Evolutionary conservation across 441 rosid genomes (phyloP).

Genomic region (Mallotus japonicus): DNA sequence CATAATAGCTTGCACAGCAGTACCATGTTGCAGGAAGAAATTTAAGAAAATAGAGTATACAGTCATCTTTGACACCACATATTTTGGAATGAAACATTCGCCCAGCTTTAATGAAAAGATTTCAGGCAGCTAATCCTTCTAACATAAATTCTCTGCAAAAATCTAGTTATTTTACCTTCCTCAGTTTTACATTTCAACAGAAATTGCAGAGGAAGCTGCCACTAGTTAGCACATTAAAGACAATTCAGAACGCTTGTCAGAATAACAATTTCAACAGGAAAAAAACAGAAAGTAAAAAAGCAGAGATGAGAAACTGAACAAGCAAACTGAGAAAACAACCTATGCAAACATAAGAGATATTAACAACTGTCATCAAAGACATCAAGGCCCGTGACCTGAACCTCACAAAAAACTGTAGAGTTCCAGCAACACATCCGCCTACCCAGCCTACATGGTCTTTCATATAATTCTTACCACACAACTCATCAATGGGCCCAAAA

Average conservation of each 20-base stretch:
- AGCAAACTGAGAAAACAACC: conserved; percentile 14
- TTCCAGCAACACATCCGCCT: conserved; percentile 10
- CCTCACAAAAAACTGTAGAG: conserved; percentile 19
- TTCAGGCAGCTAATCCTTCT: neutral
- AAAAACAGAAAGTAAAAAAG: conserved; percentile 11
- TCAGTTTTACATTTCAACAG: conserved; percentile 15
- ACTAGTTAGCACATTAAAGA: conserved; percentile 13
- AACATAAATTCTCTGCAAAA: conserved; percentile 21
- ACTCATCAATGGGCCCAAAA: conserved; percentile 23
- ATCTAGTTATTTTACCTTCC: neutral
- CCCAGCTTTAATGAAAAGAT: conserved; percentile 8
- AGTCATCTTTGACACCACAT: neutral
- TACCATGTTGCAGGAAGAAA: neutral
- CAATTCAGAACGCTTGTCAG: conserved; percentile 30
- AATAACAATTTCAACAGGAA: conserved; percentile 23
- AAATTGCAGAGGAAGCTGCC: conserved; percentile 15
- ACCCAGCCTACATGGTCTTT: conserved; percentile 16
- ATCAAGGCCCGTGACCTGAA: conserved; percentile 40
- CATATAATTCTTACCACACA: conserved; percentile 16
- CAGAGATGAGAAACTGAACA: conserved; percentile 14
- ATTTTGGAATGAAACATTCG: neutral
- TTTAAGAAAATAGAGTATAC: neutral
- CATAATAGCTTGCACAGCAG: neutral
- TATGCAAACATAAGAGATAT: conserved; percentile 17
- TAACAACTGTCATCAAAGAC: conserved; percentile 25